Evolutionary conservation across 225 moss, liverwort and hornwort genomes (phyloP).

Genomic region (Sphagnum contortum): DNA sequence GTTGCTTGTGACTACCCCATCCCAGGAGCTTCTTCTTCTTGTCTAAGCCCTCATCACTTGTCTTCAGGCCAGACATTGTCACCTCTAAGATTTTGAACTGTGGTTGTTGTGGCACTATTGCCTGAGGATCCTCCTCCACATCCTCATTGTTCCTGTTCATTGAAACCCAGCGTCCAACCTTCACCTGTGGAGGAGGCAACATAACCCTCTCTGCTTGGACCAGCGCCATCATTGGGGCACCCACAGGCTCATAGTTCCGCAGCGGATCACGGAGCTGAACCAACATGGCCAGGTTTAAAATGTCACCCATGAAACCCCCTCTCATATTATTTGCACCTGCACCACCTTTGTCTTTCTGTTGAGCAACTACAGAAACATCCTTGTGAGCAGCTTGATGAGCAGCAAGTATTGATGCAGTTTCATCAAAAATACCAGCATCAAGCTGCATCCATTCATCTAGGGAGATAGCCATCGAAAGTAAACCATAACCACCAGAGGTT

Average conservation of each 20-base stretch:
- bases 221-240: constrained; percentile 77
- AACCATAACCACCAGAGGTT: constrained; percentile 60
- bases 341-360: constrained; percentile 29
- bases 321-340: constrained; percentile 32
- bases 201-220: constrained; percentile 65
- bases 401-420: constrained; percentile 48
- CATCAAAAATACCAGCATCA: constrained; percentile 38
- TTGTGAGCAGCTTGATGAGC: constrained; percentile 39
- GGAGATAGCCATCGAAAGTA: constrained; percentile 6
- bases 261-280: constrained; percentile 80
- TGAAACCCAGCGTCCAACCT: constrained; percentile 34
- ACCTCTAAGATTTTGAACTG: constrained; percentile 70
- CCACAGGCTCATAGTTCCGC: constrained; percentile 59
- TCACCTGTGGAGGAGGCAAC: constrained; percentile 50
- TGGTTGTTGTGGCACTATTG: constrained; percentile 14
- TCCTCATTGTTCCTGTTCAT: constrained; percentile 30
- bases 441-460: constrained; percentile 84
- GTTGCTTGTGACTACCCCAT: constrained; percentile 62
- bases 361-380: constrained; percentile 23
- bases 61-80: constrained; percentile 56
- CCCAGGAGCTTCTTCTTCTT: constrained; percentile 24
- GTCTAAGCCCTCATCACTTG: constrained; percentile 13
- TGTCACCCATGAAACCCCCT: constrained; percentile 50
- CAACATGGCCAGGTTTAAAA: constrained; percentile 65
- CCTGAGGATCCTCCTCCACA: constrained; percentile 36